Percentiles rank a stretch among this genome's conserved stretches.
Conservation (phyloP, 192 early-diverging fungal species). For the Podila horticola region DNA sequence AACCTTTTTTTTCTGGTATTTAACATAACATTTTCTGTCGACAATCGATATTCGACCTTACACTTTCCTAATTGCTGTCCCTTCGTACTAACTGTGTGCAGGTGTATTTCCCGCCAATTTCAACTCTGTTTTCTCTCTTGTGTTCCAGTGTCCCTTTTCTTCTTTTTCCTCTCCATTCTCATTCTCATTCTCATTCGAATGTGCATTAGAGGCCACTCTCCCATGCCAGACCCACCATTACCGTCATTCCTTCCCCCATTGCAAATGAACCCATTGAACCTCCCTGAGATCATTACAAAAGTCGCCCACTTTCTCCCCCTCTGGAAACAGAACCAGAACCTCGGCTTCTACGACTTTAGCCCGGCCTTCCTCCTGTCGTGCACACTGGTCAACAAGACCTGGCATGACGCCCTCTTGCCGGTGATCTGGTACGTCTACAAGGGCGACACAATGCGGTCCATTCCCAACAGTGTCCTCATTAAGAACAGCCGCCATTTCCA, state of each 20-base stretch:
- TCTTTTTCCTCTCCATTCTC: neutral
- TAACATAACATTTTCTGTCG: too few species aligned
- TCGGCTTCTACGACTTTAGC: slow-evolving; percentile 40
- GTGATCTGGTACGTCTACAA: slow-evolving; percentile 46
- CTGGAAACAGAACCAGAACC: slow-evolving; percentile 31
- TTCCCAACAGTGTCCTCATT: slow-evolving; percentile 31
- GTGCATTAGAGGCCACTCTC: neutral
- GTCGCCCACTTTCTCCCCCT: slow-evolving; percentile 35
- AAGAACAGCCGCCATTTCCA: slow-evolving; percentile 31
- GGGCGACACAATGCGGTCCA: slow-evolving; percentile 21
- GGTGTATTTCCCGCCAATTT: too few species aligned
- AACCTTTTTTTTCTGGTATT: too few species aligned
- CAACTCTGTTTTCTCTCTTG: too few species aligned
- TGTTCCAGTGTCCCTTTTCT: too few species aligned
- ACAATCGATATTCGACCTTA: too few species aligned
- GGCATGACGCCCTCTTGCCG: slow-evolving; percentile 24
- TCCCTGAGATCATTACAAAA: slow-evolving; percentile 42
- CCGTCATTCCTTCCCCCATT: neutral
- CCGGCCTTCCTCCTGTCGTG: slow-evolving; percentile 24
- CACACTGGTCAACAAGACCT: slow-evolving; percentile 33
- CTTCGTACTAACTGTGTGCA: too few species aligned
- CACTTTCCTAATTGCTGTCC: too few species aligned
- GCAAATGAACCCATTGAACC: slow-evolving; percentile 19
- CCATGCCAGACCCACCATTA: neutral
- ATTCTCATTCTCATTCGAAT: neutral